Conservation (phyloP, 78 protist genomes). For the Dictyostelium firmibasis region DNA sequence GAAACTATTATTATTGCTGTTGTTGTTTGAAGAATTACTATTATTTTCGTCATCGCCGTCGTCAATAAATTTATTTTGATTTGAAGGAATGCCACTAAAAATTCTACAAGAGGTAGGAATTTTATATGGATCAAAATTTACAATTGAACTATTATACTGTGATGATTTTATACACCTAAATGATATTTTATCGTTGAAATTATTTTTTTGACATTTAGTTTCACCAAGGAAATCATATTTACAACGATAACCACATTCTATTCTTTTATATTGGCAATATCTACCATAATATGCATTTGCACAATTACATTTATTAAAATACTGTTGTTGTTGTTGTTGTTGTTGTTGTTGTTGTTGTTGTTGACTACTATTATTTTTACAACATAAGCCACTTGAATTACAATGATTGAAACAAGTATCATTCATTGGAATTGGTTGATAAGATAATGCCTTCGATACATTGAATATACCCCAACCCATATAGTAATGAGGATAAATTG, state of each 20-base stretch:
- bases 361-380: background rate
- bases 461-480: slow-evolving; percentile 53
- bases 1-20: background rate
- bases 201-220: background rate
- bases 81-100: background rate
- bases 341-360: background rate
- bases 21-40: background rate
- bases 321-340: background rate
- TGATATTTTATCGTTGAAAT: background rate
- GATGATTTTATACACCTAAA: background rate
- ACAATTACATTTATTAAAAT: background rate
- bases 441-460: background rate
- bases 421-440: background rate
- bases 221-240: background rate
- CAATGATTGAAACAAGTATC: background rate
- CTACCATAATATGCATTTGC: slow-evolving; percentile 27
- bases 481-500: background rate
- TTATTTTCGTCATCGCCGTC: background rate
- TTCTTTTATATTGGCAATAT: slow-evolving; percentile 22
- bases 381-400: slow-evolving; percentile 43
- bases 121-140: background rate
- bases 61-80: background rate
- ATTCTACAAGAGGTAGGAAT: background rate
- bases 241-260: slow-evolving; percentile 32
- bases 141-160: background rate